phyloP scores from a whole-genome alignment of 2,329 filamentous ascomycete genomes.

The Anisogramma anomala region DNA sequence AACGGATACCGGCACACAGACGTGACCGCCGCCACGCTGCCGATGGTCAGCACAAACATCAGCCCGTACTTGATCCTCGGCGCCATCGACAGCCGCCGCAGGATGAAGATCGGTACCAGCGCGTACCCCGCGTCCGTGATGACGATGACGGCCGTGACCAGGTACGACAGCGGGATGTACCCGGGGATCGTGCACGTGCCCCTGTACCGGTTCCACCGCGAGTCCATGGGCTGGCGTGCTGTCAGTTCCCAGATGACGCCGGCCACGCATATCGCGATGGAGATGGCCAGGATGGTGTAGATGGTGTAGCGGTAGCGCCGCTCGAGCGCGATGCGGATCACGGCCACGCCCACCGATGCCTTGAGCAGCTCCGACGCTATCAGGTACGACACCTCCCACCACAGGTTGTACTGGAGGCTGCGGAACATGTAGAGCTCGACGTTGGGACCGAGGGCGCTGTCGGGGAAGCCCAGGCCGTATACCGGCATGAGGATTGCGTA shows the following conservation, averaged over 20 bases:
- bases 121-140: not conserved
- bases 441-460: not conserved
- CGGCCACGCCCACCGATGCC: not conserved
- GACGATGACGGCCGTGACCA: not conserved
- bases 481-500: not conserved
- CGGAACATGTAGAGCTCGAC: not conserved
- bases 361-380: not conserved
- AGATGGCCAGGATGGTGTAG: not conserved
- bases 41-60: not conserved
- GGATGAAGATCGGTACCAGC: not conserved
- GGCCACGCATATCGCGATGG: not conserved
- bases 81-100: not conserved
- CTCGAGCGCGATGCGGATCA: not conserved
- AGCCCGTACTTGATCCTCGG: not conserved
- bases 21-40: not conserved
- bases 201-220: not conserved
- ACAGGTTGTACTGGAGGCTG: not conserved
- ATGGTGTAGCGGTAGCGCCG: not conserved
- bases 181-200: not conserved
- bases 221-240: not conserved
- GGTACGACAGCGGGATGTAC: not conserved
- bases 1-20: slow-evolving; percentile 1
- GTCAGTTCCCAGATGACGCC: not conserved
- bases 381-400: not conserved
- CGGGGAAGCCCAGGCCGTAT: not conserved